Base-by-base conservation (phyloP, 768 basidiomycete species). In the Collybia mongolica region DNA sequence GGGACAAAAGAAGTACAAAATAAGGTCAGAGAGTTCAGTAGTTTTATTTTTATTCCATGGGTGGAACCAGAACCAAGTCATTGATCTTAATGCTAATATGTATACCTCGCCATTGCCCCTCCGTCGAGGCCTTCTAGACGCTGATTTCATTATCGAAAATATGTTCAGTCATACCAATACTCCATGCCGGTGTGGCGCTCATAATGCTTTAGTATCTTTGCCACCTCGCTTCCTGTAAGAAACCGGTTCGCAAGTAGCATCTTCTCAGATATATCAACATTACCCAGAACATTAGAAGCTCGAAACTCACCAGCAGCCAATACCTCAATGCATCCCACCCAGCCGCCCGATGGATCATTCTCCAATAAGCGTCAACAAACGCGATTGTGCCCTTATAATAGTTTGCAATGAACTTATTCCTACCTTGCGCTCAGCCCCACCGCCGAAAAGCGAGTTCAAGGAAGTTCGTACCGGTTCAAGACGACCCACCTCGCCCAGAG, bases 401-500 rank as follows among this genome's bases (percentile, higher is more conserved):
- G 47, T 81, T 67, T 12, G 71, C 69, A 7, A 88, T 72, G 57
- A 90, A 89, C 12, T 51, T 59, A 32, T 72, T 72, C 32, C 86
- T 88, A 46, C 32, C 40, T 11, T 14, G 44, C 46, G 7, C 37
- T 26, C 29, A 42, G 43, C 12, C 35, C 9, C 40, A 11, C 18
- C 17, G 47, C 44, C 37, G 48, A 48, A 39, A 24, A 23, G 38
- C 37, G 28, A 23, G 39, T 17, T 29, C 7, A 29, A 36, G 45
- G 5, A 51, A n/a, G 29, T 18, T 12, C 71, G 44, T 43, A 84
- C 85, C 80, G 67, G 58, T 87, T 76, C 26, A 83, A 61, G 44
- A 83, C 65, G 2, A 90, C 86, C 88, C 88, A 91, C 45, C 90
- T 63, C 11, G 72, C 80, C 89, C 89, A 91, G 11, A 91, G 66